Evolutionary conservation across 805 yeast species (phyloP).

Genomic region (Suhomyces prunicola): DNA sequence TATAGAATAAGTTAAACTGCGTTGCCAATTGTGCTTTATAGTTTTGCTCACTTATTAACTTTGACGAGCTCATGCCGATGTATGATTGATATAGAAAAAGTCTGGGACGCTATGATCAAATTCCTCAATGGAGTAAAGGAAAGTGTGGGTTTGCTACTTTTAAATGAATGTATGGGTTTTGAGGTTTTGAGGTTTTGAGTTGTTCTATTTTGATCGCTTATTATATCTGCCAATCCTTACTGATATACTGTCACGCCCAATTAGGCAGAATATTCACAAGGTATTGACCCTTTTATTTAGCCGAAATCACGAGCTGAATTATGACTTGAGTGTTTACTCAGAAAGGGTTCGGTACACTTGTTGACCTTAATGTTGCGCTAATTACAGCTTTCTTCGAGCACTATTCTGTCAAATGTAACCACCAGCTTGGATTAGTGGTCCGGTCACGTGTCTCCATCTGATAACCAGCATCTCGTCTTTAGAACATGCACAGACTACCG

Average conservation of each 20-base stretch:
- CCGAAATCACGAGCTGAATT: not conserved
- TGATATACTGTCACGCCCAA: not conserved
- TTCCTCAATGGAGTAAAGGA: not conserved
- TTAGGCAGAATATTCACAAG: not conserved
- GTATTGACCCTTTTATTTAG: not conserved
- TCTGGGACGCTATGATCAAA: not conserved
- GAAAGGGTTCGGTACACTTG: not conserved
- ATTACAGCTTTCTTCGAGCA: not conserved
- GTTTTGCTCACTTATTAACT: constrained; percentile 31
- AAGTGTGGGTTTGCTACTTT: not conserved
- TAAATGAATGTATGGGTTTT: not conserved
- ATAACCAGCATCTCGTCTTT: not conserved
- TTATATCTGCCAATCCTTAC: not conserved
- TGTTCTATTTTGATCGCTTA: not conserved
- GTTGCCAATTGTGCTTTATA: constrained; percentile 55
- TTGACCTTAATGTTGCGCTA: not conserved
- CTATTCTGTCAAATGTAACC: not conserved
- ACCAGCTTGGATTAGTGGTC: not conserved
- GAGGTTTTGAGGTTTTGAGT: not conserved
- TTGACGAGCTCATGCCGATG: constrained; percentile 14
- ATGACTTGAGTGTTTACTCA: not conserved
- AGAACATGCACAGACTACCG: not conserved
- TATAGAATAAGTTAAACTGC: constrained; percentile 59
- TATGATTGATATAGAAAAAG: no score
- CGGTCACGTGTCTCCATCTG: not conserved